Base-by-base conservation (phyloP, 805 yeast genomes). In the Ogataea paraovalis region DNA sequence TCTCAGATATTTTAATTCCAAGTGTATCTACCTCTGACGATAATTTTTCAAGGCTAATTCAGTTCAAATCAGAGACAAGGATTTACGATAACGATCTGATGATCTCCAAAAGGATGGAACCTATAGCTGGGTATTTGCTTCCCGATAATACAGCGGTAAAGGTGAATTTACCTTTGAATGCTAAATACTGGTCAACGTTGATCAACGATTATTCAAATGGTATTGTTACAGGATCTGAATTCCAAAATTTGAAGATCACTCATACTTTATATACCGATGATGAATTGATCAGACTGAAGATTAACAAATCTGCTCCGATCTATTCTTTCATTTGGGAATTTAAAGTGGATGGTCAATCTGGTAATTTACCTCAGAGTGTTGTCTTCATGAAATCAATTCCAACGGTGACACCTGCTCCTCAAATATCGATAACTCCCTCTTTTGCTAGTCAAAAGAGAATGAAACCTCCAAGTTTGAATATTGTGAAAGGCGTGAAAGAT, bases 301-400 rank as follows among this genome's bases (percentile, higher is more conserved):
- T 50, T 14, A 51, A 47, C 4, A 47, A 40, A 13, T 22, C 43
- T 3, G 27, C 45, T 3, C 67, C 69, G 3, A 25, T 66, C 22
- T 57, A 56, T 41, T 57, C 67, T 1, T 58, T 63, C 33, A 49
- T 66, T 41, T 66, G 69, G 69, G 69, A 66, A 32, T 66, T 65
- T 37, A 46, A 51, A 39, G 39, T 46, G 3, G 52, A 57, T 43
- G 41, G 28, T 19, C 46, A 56, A 34, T 49, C 46, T 39, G 46
- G 53, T n/a, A 51, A 51, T 41, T 43, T 56, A n/a, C 65, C 67
- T 4, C 59, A 58, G 30, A 53, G 62, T 39, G 60, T 60, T 7
- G 53, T 56, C 37, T 45, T 62, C 20, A 40, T 27, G 21, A 38
- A 50, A 39, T 38, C 46, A 37, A 20, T 13, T 7, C 21, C 41